Conservation (phyloP, 345 rosid species). For the Cardamine chenopodiifolia region DNA sequence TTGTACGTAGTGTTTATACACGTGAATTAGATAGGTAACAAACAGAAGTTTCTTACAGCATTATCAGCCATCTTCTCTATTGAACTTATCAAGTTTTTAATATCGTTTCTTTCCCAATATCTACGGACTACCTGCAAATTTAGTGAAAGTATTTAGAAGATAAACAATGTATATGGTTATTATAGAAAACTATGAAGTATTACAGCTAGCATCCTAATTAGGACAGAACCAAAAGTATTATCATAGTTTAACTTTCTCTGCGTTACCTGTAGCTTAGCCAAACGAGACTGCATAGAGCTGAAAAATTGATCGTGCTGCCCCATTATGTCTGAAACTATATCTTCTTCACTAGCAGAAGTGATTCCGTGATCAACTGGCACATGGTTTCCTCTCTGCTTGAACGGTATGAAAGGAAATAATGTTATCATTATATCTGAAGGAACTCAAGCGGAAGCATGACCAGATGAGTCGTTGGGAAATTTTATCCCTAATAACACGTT, state of each 20-base stretch:
- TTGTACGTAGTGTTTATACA: neutral
- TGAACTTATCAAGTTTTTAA: conserved; percentile 72
- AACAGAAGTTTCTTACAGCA: conserved; percentile 57
- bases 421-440: conserved; percentile 9
- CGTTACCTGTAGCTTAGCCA: conserved; percentile 88
- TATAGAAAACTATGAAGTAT: conserved; percentile 5
- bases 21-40: neutral
- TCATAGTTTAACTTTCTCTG: conserved; percentile 30
- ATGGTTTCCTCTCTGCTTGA: conserved; percentile 63
- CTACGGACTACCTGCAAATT: conserved; percentile 70
- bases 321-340: conserved; percentile 66
- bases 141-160: conserved; percentile 34
- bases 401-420: conserved; percentile 41
- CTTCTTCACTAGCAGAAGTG: conserved; percentile 66
- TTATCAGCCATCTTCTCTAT: conserved; percentile 97
- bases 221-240: conserved; percentile 16
- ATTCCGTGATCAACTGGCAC: conserved; percentile 59
- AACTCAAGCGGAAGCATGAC: conserved; percentile 9
- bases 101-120: conserved; percentile 87
- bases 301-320: conserved; percentile 80
- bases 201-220: conserved; percentile 18
- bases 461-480: neutral
- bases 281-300: conserved; percentile 92
- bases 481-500: neutral
- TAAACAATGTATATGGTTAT: neutral